Conservation (phyloP, 768 basidiomycete genomes). For the Boletus rubescentipes region DNA sequence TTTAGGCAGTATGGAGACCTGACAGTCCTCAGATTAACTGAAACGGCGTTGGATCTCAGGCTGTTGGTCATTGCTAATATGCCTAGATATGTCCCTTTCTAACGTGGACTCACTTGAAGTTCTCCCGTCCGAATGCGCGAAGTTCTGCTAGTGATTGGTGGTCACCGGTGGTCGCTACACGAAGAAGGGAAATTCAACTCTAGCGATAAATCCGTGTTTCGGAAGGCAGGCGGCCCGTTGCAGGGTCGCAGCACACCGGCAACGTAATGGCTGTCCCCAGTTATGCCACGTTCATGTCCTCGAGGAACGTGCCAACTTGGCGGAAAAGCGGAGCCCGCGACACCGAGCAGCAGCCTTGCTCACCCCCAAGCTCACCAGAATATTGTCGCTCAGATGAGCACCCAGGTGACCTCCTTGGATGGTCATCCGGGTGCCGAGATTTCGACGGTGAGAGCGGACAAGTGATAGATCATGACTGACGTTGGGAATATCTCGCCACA, state of each 20-base stretch:
- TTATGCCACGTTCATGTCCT: conserved; percentile 5
- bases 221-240: conserved; percentile 1
- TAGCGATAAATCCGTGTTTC: background rate
- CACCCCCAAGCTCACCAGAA: background rate
- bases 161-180: background rate
- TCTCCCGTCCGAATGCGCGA: background rate
- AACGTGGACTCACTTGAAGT: background rate
- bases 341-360: background rate
- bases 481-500: conserved; percentile 12
- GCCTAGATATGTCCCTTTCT: background rate
- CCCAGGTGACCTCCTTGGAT: background rate
- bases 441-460: conserved; percentile 14
- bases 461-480: background rate
- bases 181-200: conserved; percentile 17
- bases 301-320: background rate
- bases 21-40: conserved; percentile 15
- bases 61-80: background rate
- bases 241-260: conserved; percentile 14
- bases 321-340: conserved; percentile 4
- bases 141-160: conserved; percentile 4
- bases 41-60: conserved; percentile 17
- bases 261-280: conserved; percentile 13
- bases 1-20: background rate
- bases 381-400: background rate
- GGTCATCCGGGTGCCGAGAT: conserved; percentile 7